Evolutionary conservation across 257 asterid genomes (phyloP).

Genomic region (Voacanga thouarsii): DNA sequence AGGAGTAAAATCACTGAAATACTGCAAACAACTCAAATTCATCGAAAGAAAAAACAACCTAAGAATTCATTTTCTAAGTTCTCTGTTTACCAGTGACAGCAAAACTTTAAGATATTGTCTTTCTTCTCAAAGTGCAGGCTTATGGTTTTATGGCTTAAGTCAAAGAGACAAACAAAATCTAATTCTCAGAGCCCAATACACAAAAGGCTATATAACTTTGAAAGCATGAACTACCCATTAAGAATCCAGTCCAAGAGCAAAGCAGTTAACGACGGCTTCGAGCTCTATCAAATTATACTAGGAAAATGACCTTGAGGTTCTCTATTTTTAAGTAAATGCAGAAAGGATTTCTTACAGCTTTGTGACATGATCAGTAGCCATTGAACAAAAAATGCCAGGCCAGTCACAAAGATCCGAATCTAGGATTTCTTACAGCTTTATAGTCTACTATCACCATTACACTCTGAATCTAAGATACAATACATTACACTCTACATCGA

Average conservation of each 20-base stretch:
- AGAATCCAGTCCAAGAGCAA: not conserved
- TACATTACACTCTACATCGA: conserved; percentile 24
- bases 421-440: conserved; percentile 45
- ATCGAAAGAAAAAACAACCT: too few relatives aligned
- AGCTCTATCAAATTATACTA: not conserved
- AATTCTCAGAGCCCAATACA: not conserved
- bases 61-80: not conserved
- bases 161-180: not conserved
- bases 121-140: not conserved
- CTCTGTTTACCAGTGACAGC: not conserved
- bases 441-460: conserved; percentile 7
- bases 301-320: not conserved
- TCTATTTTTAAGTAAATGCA: not conserved
- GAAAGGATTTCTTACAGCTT: conserved; percentile 61
- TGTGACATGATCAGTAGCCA: conserved; percentile 61
- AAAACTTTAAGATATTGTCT: too few relatives aligned
- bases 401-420: conserved; percentile 85
- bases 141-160: too few relatives aligned
- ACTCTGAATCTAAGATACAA: conserved; percentile 6
- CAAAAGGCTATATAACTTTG: not conserved
- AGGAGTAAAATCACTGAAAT: too few relatives aligned
- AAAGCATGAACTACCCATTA: not conserved
- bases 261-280: not conserved
- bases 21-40: not conserved
- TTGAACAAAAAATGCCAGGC: conserved; percentile 71